Percentiles rank a stretch among this genome's conserved stretches.
These are phyloP conservation scores for Trametes villosa DNA, from an alignment of 768 basidiomycete species.

Conservation along the genomic window DNA sequence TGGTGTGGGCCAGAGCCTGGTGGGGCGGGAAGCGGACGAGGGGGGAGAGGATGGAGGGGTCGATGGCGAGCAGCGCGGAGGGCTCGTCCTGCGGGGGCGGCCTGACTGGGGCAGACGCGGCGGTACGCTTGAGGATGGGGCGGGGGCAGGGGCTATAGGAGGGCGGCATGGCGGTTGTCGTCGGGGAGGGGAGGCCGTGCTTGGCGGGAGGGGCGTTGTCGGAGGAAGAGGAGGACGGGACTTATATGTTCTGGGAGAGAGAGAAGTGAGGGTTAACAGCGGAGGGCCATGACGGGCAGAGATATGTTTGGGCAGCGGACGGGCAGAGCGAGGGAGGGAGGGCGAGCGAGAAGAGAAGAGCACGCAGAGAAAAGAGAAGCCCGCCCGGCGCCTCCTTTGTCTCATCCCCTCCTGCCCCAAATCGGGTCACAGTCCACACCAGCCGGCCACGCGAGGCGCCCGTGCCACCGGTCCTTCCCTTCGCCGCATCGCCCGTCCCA, in stretches of 20 bases:
- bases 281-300: conserved; percentile 14
- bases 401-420: not conserved
- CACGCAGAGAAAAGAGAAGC: conserved; percentile 14
- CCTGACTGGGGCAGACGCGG: conserved; percentile 28
- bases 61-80: conserved; percentile 50
- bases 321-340: conserved; percentile 2
- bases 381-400: conserved; percentile 19
- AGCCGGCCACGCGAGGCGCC: conserved; percentile 7
- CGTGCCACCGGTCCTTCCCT: not conserved
- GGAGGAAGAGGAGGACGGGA: not conserved
- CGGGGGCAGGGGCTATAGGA: conserved; percentile 43
- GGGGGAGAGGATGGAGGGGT: conserved; percentile 50
- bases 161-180: conserved; percentile 25
- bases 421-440: not conserved
- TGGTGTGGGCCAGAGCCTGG: conserved; percentile 41
- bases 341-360: not conserved
- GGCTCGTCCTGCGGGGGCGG: conserved; percentile 32
- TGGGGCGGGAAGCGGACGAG: conserved; percentile 57
- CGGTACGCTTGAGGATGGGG: conserved; percentile 61
- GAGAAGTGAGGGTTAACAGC: conserved; percentile 7
- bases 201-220: not conserved
- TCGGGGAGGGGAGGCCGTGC: conserved; percentile 1
- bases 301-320: not conserved
- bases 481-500: not conserved
- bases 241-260: not conserved